A percentile compares a stretch with the other conserved stretches of the same genome.
phyloP scores from a whole-genome alignment of 2,329 filamentous ascomycete genomes.

The Beauveria sp. region DNA sequence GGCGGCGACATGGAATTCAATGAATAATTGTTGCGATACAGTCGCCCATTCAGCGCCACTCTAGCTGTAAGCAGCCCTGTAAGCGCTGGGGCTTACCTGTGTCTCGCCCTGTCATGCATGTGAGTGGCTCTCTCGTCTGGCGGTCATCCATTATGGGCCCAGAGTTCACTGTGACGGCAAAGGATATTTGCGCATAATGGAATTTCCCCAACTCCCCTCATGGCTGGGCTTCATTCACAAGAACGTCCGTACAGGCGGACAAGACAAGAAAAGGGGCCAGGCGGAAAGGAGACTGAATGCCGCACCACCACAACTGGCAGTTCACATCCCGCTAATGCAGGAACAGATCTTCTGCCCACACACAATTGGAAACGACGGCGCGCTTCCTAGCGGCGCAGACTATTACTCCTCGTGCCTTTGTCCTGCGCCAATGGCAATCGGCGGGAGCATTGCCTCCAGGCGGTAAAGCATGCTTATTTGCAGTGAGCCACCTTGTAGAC shows the following conservation, averaged over 20 bases:
- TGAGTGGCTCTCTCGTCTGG: neutral
- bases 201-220: too few relatives aligned
- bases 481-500: too few relatives aligned
- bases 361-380: slow-evolving; percentile 7
- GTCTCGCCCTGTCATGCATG: neutral
- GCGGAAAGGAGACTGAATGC: neutral
- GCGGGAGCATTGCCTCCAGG: neutral
- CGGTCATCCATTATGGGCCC: neutral
- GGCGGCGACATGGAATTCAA: too few relatives aligned
- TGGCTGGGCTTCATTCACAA: too few relatives aligned
- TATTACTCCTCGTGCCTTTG: neutral
- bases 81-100: neutral
- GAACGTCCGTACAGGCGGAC: neutral
- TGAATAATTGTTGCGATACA: too few relatives aligned
- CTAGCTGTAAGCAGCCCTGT: neutral
- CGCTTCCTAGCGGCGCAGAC: slow-evolving; percentile 3
- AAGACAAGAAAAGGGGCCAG: neutral
- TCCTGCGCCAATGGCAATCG: neutral
- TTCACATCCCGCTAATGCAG: slow-evolving; percentile 14
- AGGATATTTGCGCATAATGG: too few relatives aligned
- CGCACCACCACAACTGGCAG: neutral
- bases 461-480: neutral
- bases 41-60: neutral
- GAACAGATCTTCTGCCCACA: slow-evolving; percentile 12
- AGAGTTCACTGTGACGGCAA: too few relatives aligned